A percentile compares a stretch with the other conserved stretches of the same genome.
phyloP scores from a whole-genome alignment of 495 filamentous ascomycete genomes.

The Umbilicaria muhlenbergii region DNA sequence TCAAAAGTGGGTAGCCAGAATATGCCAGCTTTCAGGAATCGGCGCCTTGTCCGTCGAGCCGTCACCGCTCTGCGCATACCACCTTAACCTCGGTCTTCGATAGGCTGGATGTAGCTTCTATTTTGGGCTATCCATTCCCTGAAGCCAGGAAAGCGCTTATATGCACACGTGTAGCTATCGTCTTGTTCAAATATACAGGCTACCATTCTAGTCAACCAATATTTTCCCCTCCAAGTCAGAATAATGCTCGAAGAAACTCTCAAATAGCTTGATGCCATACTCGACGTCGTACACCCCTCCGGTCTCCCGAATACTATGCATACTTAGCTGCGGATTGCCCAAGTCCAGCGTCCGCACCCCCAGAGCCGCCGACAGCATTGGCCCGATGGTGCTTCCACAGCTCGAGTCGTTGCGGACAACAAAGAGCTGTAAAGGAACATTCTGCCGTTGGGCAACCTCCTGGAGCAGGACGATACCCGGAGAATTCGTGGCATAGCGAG shows the following conservation, averaged over 20 bases:
- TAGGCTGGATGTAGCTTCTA: no score
- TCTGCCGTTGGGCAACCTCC: slow-evolving; percentile 54
- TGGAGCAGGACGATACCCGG: slow-evolving; percentile 87
- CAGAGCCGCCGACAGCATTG: slow-evolving; percentile 75
- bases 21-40: no score
- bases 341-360: slow-evolving; percentile 82
- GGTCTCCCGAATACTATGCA: slow-evolving; percentile 95
- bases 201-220: slow-evolving; percentile 42
- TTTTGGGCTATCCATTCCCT: no score
- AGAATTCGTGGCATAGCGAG: slow-evolving; percentile 88
- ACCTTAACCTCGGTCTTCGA: no score
- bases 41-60: no score
- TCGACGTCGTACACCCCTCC: slow-evolving; percentile 78
- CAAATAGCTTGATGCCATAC: slow-evolving; percentile 73
- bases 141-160: no score
- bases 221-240: slow-evolving; percentile 67
- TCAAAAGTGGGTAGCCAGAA: no score
- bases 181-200: slow-evolving; percentile 1
- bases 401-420: slow-evolving; percentile 90
- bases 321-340: slow-evolving; percentile 88
- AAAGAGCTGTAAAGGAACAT: slow-evolving; percentile 81
- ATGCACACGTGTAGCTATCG: no score
- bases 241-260: slow-evolving; percentile 73
- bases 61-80: no score
- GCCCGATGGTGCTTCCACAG: slow-evolving; percentile 93